Evolutionary conservation across 2,329 filamentous ascomycete species (phyloP).

Genomic region (Tolypocladium amazonense): DNA sequence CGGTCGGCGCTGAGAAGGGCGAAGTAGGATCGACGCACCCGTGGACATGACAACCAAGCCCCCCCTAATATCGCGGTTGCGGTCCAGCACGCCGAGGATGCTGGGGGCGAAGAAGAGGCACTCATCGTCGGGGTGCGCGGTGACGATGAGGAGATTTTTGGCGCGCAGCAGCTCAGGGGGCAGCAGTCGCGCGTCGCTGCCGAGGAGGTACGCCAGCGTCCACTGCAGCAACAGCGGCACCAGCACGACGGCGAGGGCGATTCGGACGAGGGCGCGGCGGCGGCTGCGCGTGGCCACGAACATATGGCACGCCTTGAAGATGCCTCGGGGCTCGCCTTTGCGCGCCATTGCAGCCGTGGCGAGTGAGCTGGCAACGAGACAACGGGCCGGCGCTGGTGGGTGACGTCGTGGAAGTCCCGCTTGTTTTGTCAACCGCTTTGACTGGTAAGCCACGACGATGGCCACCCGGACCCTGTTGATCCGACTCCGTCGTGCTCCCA

Average conservation of each 20-base stretch:
- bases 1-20: background rate
- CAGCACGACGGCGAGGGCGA: constrained; percentile 4
- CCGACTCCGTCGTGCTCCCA: too few relatives aligned
- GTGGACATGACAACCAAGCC: constrained; percentile 21
- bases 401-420: too few relatives aligned
- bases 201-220: constrained; percentile 23
- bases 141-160: constrained; percentile 25
- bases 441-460: too few relatives aligned
- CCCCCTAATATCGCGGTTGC: constrained; percentile 14
- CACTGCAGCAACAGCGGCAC: constrained; percentile 23
- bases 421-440: too few relatives aligned
- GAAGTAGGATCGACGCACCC: constrained; percentile 3
- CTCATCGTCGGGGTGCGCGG: constrained; percentile 29
- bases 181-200: constrained; percentile 22
- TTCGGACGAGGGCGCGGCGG: constrained; percentile 8
- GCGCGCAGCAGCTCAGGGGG: constrained; percentile 21
- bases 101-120: constrained; percentile 21
- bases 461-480: too few relatives aligned
- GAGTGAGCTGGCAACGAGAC: background rate
- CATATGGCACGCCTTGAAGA: constrained; percentile 6
- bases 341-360: background rate
- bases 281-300: constrained; percentile 8
- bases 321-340: background rate
- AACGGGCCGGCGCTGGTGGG: background rate
- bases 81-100: constrained; percentile 18